Evolutionary conservation across 1,139 yeast genomes (phyloP).

Genomic region (Pneumocystis carinii): DNA sequence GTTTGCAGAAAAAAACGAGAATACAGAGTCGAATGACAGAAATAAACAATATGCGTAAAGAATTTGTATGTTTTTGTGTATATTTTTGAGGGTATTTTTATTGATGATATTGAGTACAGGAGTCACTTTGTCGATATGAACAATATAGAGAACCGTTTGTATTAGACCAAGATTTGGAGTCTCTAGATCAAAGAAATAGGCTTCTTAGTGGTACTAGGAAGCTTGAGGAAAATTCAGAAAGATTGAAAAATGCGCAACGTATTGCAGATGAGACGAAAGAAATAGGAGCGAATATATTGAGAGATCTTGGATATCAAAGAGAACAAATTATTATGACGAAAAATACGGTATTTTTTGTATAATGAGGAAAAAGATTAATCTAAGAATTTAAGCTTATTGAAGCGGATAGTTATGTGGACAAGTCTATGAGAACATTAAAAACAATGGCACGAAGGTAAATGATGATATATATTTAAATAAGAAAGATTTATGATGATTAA

Average conservation of each 20-base stretch:
- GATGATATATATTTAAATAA: background rate
- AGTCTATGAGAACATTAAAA: conserved; percentile 70
- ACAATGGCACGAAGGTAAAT: conserved; percentile 63
- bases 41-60: conserved; percentile 13
- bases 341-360: conserved; percentile 17
- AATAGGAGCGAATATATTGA: conserved; percentile 80
- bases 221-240: conserved; percentile 66
- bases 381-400: conserved; percentile 35
- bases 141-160: conserved; percentile 17
- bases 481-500: background rate
- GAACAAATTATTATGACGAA: conserved; percentile 81
- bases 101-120: conserved; percentile 49
- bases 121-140: conserved; percentile 47
- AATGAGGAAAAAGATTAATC: conserved; percentile 32
- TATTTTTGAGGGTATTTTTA: background rate
- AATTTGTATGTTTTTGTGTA: conserved; percentile 1
- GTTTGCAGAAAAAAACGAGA: conserved; percentile 55
- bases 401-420: conserved; percentile 88
- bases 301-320: conserved; percentile 79
- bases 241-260: conserved; percentile 76
- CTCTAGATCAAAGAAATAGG: conserved; percentile 66
- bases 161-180: conserved; percentile 26
- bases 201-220: conserved; percentile 65
- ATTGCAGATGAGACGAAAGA: conserved; percentile 84
- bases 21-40: conserved; percentile 46